These are phyloP conservation scores for Wickerhamia fluorescens DNA, from an alignment of 805 yeast genomes.

Conservation along the genomic window DNA sequence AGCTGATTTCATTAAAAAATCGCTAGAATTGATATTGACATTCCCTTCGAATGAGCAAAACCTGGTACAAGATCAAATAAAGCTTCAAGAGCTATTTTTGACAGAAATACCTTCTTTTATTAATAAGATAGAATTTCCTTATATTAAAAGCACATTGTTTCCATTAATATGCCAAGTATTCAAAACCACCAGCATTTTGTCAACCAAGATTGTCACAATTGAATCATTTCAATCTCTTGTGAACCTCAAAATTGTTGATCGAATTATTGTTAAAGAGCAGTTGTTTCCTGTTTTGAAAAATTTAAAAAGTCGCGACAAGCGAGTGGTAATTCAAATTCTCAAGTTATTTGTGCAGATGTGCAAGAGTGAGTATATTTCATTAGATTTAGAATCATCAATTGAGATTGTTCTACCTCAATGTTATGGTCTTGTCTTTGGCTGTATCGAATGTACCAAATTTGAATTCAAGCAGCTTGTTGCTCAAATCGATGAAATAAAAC, in stretches of 20 bases:
- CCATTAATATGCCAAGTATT: slow-evolving; percentile 69
- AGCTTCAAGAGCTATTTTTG: slow-evolving; percentile 49
- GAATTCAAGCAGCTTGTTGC: slow-evolving; percentile 27
- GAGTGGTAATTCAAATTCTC: slow-evolving; percentile 48
- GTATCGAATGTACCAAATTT: slow-evolving; percentile 27
- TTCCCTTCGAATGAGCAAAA: slow-evolving; percentile 20
- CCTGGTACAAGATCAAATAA: slow-evolving; percentile 21
- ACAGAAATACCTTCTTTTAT: slow-evolving; percentile 33
- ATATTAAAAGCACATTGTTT: slow-evolving; percentile 66
- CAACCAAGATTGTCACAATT: slow-evolving; percentile 67
- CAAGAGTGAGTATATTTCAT: slow-evolving; percentile 31
- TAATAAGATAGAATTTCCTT: slow-evolving; percentile 53
- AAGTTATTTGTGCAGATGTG: slow-evolving; percentile 46
- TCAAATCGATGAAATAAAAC: slow-evolving; percentile 13
- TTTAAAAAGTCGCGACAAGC: slow-evolving; percentile 70
- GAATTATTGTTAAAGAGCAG: slow-evolving; percentile 64
- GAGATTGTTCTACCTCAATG: slow-evolving; percentile 26
- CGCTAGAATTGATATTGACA: slow-evolving; percentile 28
- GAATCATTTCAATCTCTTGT: slow-evolving; percentile 53
- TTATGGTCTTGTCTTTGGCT: slow-evolving; percentile 25
- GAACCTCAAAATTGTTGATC: slow-evolving; percentile 57
- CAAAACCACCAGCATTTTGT: slow-evolving; percentile 75
- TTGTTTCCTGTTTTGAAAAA: slow-evolving; percentile 71
- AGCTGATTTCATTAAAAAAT: slow-evolving; percentile 38
- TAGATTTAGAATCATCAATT: slow-evolving; percentile 23